Evolutionary conservation across 1,284 basidiomycete species (phyloP).

Genomic region (Vanrija humicola): DNA sequence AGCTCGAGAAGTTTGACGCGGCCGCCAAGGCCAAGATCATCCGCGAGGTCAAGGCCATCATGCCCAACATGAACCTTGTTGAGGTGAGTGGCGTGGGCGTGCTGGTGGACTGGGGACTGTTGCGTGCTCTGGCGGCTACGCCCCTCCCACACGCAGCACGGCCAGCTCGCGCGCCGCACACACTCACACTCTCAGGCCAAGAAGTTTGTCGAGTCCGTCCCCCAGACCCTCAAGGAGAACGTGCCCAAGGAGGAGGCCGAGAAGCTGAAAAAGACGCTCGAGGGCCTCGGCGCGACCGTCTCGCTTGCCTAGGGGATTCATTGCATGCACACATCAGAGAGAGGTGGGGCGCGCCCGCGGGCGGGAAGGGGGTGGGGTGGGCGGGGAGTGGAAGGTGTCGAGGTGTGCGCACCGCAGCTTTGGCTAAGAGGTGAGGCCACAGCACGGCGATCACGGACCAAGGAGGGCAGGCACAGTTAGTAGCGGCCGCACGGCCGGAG

Average conservation of each 20-base stretch:
- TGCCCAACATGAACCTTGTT: conserved; percentile 90
- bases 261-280: conserved; percentile 87
- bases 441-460: too few relatives aligned
- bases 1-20: conserved; percentile 86
- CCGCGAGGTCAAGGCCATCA: conserved; percentile 91
- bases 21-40: conserved; percentile 95
- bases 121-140: too few relatives aligned
- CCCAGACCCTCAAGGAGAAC: conserved; percentile 93
- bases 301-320: conserved; percentile 52
- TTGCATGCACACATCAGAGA: not conserved
- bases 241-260: conserved; percentile 96
- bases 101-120: not conserved
- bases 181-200: conserved; percentile 66
- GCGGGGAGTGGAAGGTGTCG: not conserved
- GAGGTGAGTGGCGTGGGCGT: conserved; percentile 65
- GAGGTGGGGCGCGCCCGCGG: not conserved
- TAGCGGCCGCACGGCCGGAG: too few relatives aligned
- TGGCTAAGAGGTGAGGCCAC: not conserved
- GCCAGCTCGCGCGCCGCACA: not conserved
- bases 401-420: not conserved
- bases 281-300: conserved; percentile 83
- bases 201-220: conserved; percentile 97
- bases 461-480: too few relatives aligned
- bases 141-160: not conserved
- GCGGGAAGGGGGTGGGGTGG: not conserved